Evolutionary conservation across 2,329 filamentous ascomycete genomes (phyloP).

Genomic region (Dendrostoma leiphaemia): DNA sequence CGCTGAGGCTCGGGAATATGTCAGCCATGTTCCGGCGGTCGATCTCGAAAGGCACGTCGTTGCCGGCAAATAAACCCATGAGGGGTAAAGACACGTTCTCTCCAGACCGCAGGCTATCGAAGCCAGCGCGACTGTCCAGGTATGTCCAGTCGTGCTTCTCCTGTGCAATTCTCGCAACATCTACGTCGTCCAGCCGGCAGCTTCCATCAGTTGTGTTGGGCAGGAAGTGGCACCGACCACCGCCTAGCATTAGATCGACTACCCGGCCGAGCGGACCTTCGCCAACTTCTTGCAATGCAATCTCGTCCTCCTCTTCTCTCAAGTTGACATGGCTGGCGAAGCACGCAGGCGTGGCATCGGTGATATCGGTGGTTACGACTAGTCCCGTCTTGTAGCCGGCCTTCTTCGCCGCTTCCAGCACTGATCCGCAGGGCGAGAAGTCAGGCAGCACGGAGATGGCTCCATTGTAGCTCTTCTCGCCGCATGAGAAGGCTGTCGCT

Average conservation of each 20-base stretch:
- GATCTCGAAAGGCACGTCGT: slow-evolving; percentile 89
- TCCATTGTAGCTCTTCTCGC: slow-evolving; percentile 91
- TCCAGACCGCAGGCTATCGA: slow-evolving; percentile 71
- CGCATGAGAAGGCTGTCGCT: slow-evolving; percentile 93
- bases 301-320: slow-evolving; percentile 80
- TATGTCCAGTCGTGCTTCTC: slow-evolving; percentile 79
- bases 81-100: slow-evolving; percentile 72
- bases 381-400: slow-evolving; percentile 90
- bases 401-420: slow-evolving; percentile 87
- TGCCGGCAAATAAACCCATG: slow-evolving; percentile 78
- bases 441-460: slow-evolving; percentile 89
- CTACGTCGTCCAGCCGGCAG: slow-evolving; percentile 75
- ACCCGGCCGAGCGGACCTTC: slow-evolving; percentile 81
- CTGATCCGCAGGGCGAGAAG: slow-evolving; percentile 83
- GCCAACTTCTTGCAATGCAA: slow-evolving; percentile 89
- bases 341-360: slow-evolving; percentile 93
- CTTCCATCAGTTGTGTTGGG: slow-evolving; percentile 78
- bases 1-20: slow-evolving; percentile 81
- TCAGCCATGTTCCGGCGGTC: slow-evolving; percentile 79
- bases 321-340: slow-evolving; percentile 86
- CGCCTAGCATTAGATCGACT: slow-evolving; percentile 90
- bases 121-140: slow-evolving; percentile 67
- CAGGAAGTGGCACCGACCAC: slow-evolving; percentile 89
- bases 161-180: slow-evolving; percentile 72
- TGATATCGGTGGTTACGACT: slow-evolving; percentile 92